A percentile compares a stretch with the other conserved stretches of the same genome.
phyloP scores from a whole-genome alignment of 306 rosid species.

The Ceratonia siliqua region DNA sequence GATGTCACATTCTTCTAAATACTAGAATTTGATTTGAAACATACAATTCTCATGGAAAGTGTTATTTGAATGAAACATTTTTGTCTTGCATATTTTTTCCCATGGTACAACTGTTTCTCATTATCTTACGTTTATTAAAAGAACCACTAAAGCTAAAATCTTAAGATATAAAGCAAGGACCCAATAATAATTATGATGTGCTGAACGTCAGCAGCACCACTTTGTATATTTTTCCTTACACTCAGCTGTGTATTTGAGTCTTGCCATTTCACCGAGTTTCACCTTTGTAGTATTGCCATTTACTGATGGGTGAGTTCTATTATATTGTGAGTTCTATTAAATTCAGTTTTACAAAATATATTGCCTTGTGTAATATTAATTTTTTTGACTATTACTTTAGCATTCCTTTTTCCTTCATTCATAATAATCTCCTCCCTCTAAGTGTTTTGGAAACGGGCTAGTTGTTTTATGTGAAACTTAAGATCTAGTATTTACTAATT shows the following conservation, averaged over 20 bases:
- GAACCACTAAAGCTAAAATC: background rate
- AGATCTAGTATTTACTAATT: background rate
- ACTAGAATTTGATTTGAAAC: background rate
- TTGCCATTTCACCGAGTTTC: no score
- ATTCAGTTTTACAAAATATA: slow-evolving; percentile 11
- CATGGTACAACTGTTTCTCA: no score
- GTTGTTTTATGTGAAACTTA: background rate
- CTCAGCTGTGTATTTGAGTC: no score
- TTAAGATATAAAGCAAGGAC: background rate
- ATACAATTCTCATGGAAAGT: no score
- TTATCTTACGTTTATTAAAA: no score
- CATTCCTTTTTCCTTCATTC: background rate
- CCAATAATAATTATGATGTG: background rate
- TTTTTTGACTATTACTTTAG: background rate
- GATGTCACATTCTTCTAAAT: background rate
- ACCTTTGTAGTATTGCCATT: no score
- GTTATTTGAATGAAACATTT: background rate
- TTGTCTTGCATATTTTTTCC: no score
- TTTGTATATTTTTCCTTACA: no score
- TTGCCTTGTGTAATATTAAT: slow-evolving; percentile 20
- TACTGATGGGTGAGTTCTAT: no score
- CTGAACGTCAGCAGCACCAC: no score
- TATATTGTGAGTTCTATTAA: slow-evolving; percentile 71
- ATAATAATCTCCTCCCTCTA: background rate
- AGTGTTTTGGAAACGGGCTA: background rate